Evolutionary conservation across 495 filamentous ascomycete genomes (phyloP).

Genomic region (Podospora fimiseda): DNA sequence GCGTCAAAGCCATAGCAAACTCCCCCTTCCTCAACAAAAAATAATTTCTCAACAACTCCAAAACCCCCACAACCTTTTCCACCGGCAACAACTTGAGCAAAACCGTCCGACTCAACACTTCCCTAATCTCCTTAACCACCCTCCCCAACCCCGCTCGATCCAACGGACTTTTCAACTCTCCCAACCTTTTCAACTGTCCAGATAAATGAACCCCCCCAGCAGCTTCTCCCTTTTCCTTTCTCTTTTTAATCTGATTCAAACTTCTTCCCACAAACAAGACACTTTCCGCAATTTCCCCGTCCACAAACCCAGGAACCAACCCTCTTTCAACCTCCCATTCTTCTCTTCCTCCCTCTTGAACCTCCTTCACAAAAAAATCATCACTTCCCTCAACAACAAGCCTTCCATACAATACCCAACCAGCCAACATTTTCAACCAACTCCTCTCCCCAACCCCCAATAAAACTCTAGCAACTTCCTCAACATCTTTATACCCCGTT

Average conservation of each 20-base stretch:
- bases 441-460: slow-evolving; percentile 74
- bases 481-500: slow-evolving; percentile 86
- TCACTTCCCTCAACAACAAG: slow-evolving; percentile 67
- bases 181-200: slow-evolving; percentile 67
- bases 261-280: slow-evolving; percentile 89
- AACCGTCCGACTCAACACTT: slow-evolving; percentile 71
- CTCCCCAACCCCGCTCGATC: slow-evolving; percentile 60
- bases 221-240: slow-evolving; percentile 43
- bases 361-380: slow-evolving; percentile 60
- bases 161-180: slow-evolving; percentile 64
- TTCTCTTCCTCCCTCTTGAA: neutral
- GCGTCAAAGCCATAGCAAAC: slow-evolving; percentile 78
- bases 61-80: slow-evolving; percentile 64
- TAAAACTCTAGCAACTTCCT: slow-evolving; percentile 62
- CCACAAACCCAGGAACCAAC: slow-evolving; percentile 73
- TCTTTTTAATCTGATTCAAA: slow-evolving; percentile 67
- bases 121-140: slow-evolving; percentile 66
- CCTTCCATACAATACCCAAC: slow-evolving; percentile 84
- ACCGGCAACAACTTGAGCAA: slow-evolving; percentile 75
- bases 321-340: slow-evolving; percentile 28
- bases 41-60: slow-evolving; percentile 75
- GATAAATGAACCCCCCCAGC: slow-evolving; percentile 57
- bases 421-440: slow-evolving; percentile 83
- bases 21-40: slow-evolving; percentile 83
- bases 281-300: slow-evolving; percentile 64